phyloP scores from a whole-genome alignment of 805 yeast genomes.

The Wickerhamiella spandovensis region DNA sequence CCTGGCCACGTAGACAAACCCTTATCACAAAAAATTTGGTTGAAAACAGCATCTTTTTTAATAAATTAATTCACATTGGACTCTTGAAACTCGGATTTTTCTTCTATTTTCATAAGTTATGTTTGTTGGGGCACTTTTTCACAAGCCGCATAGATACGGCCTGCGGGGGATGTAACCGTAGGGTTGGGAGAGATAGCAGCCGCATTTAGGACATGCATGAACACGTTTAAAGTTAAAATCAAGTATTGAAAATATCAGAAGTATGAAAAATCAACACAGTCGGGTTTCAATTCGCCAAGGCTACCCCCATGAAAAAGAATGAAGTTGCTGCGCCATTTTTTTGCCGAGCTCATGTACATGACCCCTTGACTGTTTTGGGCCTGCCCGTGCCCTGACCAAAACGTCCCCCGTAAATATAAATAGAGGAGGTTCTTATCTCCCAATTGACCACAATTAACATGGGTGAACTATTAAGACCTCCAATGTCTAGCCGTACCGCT shows the following conservation, averaged over 20 bases:
- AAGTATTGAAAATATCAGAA: background rate
- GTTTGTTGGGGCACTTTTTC: background rate
- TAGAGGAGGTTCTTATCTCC: background rate
- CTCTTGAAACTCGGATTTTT: background rate
- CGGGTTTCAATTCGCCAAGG: background rate
- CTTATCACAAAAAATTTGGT: background rate
- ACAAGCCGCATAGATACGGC: background rate
- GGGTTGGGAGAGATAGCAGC: background rate
- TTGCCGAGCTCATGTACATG: too few species aligned
- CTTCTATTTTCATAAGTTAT: background rate
- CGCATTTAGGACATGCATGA: background rate
- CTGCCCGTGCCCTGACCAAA: background rate
- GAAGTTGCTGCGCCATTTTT: too few species aligned
- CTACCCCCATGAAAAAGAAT: background rate
- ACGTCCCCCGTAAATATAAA: background rate
- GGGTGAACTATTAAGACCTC: background rate
- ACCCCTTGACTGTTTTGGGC: background rate
- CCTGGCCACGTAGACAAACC: background rate
- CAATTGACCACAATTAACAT: background rate
- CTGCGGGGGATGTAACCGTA: background rate
- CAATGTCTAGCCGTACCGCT: conserved; percentile 13
- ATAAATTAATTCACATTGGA: background rate
- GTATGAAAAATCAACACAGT: background rate
- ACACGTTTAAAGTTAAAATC: background rate
- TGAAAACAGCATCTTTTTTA: background rate